Evolutionary conservation across 1,284 basidiomycete species (phyloP), one percentile per base, ranked within the genome.

Genomic region (Amylostereum areolatum): DNA sequence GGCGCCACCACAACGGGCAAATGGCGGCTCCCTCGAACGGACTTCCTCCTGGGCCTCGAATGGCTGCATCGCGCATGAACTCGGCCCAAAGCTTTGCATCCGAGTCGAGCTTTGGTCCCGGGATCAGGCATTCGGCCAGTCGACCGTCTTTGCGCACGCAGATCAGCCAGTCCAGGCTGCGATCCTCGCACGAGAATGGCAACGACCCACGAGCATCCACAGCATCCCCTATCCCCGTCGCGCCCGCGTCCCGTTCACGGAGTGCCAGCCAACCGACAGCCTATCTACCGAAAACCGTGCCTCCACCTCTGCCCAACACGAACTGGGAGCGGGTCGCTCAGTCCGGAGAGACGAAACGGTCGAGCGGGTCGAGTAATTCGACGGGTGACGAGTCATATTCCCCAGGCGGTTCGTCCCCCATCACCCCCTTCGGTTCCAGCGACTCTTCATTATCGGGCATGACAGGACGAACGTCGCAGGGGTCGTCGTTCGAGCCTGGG

Each of bases 381-480:
- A 89, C 87, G 5, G 79, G 37, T 55, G 87, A 85, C 58, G 89
- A 87, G 7, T 84, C 89, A 57, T 87, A 86, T 57, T 89, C 86
- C 32, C 85, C 86, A 25, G 85, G 88, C 56, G 85, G 83, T 54
- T 82, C 83, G 30, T 89, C 87, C 18, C 88, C 88, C 2, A 80
- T 90, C 60, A 91, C 88, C 29, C 87, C 89, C 12, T 91, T 85
- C 62, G 88, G 86, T n/a, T 89, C 87, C 39, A 89, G 82, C 63
- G 89, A 90, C 56, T 85, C 84, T 36, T 88, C 85, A 11, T 63
- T 89, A 47, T 74, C 74, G 45, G 80, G 78, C 58, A 70, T 61
- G 63, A 70, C 62, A 18, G 72, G 77, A 55, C 83, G 72, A 57
- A 73, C 73, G 50, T 77, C 73, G 53, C 25, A 43, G 25, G 74